Base-by-base conservation (phyloP, 805 yeast genomes). In the Pichia manshurica region DNA sequence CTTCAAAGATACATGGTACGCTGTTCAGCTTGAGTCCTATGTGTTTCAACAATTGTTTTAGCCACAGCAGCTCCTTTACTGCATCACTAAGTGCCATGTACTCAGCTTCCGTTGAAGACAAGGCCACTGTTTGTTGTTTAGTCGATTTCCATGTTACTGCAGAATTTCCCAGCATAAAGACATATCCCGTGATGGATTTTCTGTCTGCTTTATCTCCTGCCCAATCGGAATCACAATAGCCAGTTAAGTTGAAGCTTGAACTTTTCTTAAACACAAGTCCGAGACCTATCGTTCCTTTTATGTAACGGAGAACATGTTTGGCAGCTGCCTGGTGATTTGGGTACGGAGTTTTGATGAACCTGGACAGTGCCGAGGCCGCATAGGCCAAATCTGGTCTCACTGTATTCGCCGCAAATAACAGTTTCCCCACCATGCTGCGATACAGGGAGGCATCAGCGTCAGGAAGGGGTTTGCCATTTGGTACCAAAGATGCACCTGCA, bases 181-280 rank as follows among this genome's bases (percentile, higher is more conserved):
- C 31, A 42, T 47, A 42, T 5, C 48, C 45, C 22, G 48, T 50
- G 5, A 50, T 49, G 9, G 46, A 52, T 23, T 52, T 43, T 20
- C 45, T 44, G 40, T 50, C 53, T 1, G 31, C 39, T 16, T 47
- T 42, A 20, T 42, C 50, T 16, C 40, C 41, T 22, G 46, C 50
- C 46, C 50, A 52, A 28, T 53, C 54, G 17, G 56, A 45, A 43
- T 51, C 58, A 16, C 43, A 34, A 28, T 43, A 53, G 3, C 37
- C 47, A 20, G 32, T 28, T 6, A 44, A 20, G 15, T 44, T 25
- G 17, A 23, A 35, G 1, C 17, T 20, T 9, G n/a, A 5, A 4
- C 2, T 15, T 19, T 23, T 23, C 17, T 43, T 35, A 13, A 23
- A 43, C 2, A 25, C 25, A 3, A 43, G 17, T 19, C 46, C 28